Conservation (phyloP, 1,284 basidiomycete species). For the Cutaneotrichosporon sp. region DNA sequence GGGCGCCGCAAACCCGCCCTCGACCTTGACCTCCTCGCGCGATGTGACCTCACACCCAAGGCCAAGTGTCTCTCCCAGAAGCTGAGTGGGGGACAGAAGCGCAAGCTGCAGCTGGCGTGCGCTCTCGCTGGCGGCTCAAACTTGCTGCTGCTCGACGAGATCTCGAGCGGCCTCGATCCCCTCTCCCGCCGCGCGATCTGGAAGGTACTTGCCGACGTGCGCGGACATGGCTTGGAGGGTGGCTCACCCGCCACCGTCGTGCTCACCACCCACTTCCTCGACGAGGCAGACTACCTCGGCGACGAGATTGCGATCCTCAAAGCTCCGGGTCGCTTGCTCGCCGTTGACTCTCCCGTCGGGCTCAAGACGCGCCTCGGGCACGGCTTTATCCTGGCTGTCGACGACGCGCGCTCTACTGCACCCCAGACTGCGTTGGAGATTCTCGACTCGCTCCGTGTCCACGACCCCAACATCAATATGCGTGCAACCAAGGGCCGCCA, state of each 20-base stretch:
- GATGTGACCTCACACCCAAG: constrained; percentile 70
- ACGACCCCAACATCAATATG: constrained; percentile 7
- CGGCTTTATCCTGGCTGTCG: constrained; percentile 63
- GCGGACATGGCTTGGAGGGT: constrained; percentile 48
- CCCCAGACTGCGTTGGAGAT: constrained; percentile 49
- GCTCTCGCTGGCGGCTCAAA: constrained; percentile 64
- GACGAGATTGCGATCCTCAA: constrained; percentile 73
- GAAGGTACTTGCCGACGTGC: constrained; percentile 66
- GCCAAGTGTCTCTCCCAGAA: constrained; percentile 65
- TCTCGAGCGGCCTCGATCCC: constrained; percentile 76
- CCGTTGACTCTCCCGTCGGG: constrained; percentile 67
- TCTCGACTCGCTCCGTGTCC: constrained; percentile 7
- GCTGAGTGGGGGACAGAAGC: constrained; percentile 74
- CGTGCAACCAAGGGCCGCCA: constrained; percentile 22
- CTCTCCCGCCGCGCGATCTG: constrained; percentile 72
- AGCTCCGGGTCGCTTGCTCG: constrained; percentile 70
- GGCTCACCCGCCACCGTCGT: constrained; percentile 60
- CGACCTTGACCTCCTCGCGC: constrained; percentile 63
- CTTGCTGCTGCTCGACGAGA: constrained; percentile 71
- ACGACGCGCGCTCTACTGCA: constrained; percentile 35
- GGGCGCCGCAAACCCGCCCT: constrained; percentile 40
- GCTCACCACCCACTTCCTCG: constrained; percentile 71
- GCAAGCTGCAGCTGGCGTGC: constrained; percentile 74
- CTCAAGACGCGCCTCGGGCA: constrained; percentile 70
- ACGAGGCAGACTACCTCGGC: constrained; percentile 75